Percentiles rank a stretch among this genome's conserved stretches.
phyloP scores from a whole-genome alignment of 2,329 filamentous ascomycete species.

The Albifimbria verrucaria region DNA sequence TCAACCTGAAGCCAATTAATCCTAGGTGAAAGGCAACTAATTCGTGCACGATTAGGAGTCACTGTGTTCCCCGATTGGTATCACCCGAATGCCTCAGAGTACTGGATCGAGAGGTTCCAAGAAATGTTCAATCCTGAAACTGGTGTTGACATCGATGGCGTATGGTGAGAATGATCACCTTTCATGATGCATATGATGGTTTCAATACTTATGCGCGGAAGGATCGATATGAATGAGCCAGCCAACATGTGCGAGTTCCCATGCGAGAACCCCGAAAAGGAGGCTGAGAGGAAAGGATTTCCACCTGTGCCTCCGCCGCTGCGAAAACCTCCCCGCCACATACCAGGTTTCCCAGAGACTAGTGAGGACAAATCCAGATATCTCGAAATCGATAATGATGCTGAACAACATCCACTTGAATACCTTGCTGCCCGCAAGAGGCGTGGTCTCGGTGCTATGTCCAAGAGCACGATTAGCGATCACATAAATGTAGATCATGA shows the following conservation, averaged over 20 bases:
- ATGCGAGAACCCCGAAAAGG: slow-evolving; percentile 6
- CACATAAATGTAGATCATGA: slow-evolving; percentile 1
- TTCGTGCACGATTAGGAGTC: too few species aligned
- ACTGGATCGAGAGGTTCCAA: slow-evolving; percentile 65
- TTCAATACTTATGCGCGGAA: not conserved
- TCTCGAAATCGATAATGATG: not conserved
- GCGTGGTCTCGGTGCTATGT: not conserved
- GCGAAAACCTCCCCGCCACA: slow-evolving; percentile 5
- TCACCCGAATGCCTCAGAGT: slow-evolving; percentile 54
- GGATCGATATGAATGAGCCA: slow-evolving; percentile 62
- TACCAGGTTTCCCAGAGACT: slow-evolving; percentile 4
- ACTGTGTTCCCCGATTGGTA: slow-evolving; percentile 75
- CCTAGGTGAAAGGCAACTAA: too few species aligned
- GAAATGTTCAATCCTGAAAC: slow-evolving; percentile 57
- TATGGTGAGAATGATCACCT: slow-evolving; percentile 36
- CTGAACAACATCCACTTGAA: not conserved
- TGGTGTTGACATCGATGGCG: slow-evolving; percentile 69
- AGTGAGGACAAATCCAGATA: not conserved
- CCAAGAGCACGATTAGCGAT: not conserved
- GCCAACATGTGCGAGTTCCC: slow-evolving; percentile 19
- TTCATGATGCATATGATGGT: not conserved
- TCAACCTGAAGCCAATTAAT: too few species aligned
- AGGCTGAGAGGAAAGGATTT: slow-evolving; percentile 1
- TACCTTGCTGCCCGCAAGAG: not conserved
- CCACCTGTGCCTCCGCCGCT: not conserved